These are phyloP conservation scores for Solanum piurae DNA, from an alignment of 257 asterid species.

Conservation along the genomic window DNA sequence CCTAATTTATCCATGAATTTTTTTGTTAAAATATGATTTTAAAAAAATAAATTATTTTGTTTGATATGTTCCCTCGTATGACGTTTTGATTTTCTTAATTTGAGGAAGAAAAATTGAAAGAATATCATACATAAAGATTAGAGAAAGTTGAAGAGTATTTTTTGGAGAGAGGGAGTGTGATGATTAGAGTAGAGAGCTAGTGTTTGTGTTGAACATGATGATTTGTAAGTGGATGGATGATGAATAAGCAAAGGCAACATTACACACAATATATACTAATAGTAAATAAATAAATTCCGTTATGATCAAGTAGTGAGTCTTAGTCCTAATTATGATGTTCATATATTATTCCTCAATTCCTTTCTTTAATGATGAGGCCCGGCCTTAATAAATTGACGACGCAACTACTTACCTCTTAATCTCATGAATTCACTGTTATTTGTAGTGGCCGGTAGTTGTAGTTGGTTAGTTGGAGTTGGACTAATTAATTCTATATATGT, in stretches of 20 bases:
- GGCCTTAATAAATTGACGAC: constrained; percentile 39
- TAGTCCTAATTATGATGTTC: constrained; percentile 25
- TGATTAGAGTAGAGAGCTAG: neutral
- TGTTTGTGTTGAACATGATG: neutral
- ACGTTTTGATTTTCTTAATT: too few relatives aligned
- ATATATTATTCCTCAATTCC: constrained; percentile 7
- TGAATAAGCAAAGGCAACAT: neutral
- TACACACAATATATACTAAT: neutral
- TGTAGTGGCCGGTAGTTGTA: neutral
- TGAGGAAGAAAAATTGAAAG: too few relatives aligned
- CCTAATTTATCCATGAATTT: too few relatives aligned
- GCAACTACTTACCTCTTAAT: constrained; percentile 39
- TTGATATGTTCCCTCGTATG: too few relatives aligned
- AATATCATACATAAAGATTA: neutral
- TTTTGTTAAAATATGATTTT: too few relatives aligned
- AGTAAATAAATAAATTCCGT: constrained; percentile 27
- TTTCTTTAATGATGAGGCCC: constrained; percentile 30
- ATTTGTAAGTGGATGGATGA: neutral
- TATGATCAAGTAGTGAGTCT: constrained; percentile 26
- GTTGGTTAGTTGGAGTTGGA: neutral
- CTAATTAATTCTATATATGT: neutral
- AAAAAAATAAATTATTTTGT: too few relatives aligned
- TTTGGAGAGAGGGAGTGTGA: neutral
- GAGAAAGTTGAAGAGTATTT: neutral
- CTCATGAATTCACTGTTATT: neutral